phyloP scores from a whole-genome alignment of 2,329 filamentous ascomycete genomes.

The Pseudogymnoascus sp. region DNA sequence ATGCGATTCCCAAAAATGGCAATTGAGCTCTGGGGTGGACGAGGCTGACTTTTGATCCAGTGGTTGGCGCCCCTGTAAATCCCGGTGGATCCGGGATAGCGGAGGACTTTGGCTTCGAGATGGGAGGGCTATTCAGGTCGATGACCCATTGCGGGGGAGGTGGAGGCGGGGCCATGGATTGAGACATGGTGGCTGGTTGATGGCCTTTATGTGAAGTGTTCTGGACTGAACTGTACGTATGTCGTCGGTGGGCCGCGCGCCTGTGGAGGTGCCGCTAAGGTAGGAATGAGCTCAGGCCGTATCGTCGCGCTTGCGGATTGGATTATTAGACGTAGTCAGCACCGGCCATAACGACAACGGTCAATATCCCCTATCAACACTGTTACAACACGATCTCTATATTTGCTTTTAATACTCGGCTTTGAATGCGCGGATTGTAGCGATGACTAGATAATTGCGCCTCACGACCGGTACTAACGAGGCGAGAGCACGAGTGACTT shows the following conservation, averaged over 20 bases:
- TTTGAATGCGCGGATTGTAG: background rate
- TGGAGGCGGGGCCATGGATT: constrained; percentile 31
- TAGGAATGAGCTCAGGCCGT: constrained; percentile 6
- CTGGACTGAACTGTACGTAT: constrained; percentile 1
- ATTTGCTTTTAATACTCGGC: background rate
- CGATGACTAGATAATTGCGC: constrained; percentile 4
- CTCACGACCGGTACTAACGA: constrained; percentile 3
- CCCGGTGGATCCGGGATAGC: constrained; percentile 80
- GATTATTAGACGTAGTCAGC: constrained; percentile 8
- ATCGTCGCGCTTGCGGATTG: constrained; percentile 7
- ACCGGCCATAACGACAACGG: background rate
- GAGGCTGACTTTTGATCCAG: constrained; percentile 47
- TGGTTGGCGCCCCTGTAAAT: constrained; percentile 47
- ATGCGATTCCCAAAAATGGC: background rate
- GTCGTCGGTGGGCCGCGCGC: constrained; percentile 3
- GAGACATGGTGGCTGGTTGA: constrained; percentile 14
- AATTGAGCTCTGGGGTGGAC: constrained; percentile 4
- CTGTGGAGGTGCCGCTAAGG: constrained; percentile 7
- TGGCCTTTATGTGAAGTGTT: constrained; percentile 2
- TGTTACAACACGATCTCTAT: background rate
- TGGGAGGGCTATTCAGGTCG: constrained; percentile 65
- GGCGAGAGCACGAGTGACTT: background rate
- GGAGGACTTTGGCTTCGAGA: constrained; percentile 54
- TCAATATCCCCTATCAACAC: background rate
- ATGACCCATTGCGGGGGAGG: constrained; percentile 72